A percentile compares a stretch with the other conserved stretches of the same genome.
Evolutionary conservation across 73 alveolate species (phyloP).

Genomic region (Paramecium pentaurelia): DNA sequence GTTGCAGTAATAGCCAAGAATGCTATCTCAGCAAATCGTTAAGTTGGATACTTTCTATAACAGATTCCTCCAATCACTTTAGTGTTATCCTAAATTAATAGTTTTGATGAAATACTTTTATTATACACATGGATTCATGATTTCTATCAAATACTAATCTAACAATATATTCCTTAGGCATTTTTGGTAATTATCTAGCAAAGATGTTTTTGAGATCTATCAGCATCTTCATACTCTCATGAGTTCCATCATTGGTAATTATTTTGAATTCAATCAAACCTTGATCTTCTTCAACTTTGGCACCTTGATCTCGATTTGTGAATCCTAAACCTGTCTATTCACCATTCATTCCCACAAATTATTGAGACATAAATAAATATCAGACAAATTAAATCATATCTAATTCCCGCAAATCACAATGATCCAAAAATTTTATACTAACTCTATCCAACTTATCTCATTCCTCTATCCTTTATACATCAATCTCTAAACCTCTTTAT

Average conservation of each 20-base stretch:
- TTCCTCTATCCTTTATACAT: neutral
- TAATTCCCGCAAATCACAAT: constrained; percentile 14
- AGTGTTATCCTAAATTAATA: neutral
- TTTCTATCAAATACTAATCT: constrained; percentile 90
- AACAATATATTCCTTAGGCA: constrained; percentile 96
- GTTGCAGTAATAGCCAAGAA: constrained; percentile 86
- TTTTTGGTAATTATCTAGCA: constrained; percentile 92
- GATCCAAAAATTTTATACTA: constrained; percentile 12
- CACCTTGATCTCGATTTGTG: constrained; percentile 60
- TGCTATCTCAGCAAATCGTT: constrained; percentile 94
- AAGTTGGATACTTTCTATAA: constrained; percentile 77
- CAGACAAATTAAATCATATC: constrained; percentile 17
- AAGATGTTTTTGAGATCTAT: constrained; percentile 92
- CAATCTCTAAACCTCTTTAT: neutral
- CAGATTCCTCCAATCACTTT: constrained; percentile 84
- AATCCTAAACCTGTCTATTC: constrained; percentile 61
- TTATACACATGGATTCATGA: constrained; percentile 88
- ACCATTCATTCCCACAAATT: constrained; percentile 49
- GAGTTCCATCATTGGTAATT: constrained; percentile 54
- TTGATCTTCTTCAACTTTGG: constrained; percentile 58
- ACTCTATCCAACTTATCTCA: neutral
- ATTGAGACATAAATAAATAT: neutral
- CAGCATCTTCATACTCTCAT: constrained; percentile 50
- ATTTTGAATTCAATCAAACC: constrained; percentile 57
- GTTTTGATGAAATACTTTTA: constrained; percentile 64